Evolutionary conservation across 2,329 filamentous ascomycete genomes (phyloP).

Genomic region (Scedosporium apiospermum): DNA sequence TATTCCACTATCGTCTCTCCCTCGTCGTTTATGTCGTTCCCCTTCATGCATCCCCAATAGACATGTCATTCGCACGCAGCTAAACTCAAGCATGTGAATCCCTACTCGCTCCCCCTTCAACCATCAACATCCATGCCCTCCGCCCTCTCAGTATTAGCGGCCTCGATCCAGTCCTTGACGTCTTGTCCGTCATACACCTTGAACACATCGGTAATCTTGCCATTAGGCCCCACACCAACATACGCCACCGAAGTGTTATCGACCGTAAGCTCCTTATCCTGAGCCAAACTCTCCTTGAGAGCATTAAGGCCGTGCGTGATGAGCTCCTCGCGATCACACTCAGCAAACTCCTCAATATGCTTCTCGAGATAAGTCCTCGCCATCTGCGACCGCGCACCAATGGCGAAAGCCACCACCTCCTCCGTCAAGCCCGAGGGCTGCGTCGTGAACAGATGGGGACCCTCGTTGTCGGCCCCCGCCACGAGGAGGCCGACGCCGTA

Average conservation of each 20-base stretch:
- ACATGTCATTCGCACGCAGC: slow-evolving; percentile 23
- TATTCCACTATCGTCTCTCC: not conserved
- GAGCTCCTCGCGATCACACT: slow-evolving; percentile 71
- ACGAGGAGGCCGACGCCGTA: slow-evolving; percentile 86
- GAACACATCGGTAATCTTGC: slow-evolving; percentile 60
- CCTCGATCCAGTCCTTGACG: slow-evolving; percentile 77
- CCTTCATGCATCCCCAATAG: not conserved
- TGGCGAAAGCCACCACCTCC: slow-evolving; percentile 94
- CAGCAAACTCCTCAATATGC: slow-evolving; percentile 75
- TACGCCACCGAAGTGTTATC: slow-evolving; percentile 93
- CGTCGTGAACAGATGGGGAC: slow-evolving; percentile 96
- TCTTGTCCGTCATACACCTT: slow-evolving; percentile 85
- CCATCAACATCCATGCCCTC: slow-evolving; percentile 25
- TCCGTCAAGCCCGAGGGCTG: slow-evolving; percentile 92
- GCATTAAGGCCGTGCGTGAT: slow-evolving; percentile 84
- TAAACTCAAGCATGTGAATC: not conserved
- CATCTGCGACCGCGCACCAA: slow-evolving; percentile 95
- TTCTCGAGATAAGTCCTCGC: slow-evolving; percentile 93
- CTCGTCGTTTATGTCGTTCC: not conserved
- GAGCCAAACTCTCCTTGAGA: slow-evolving; percentile 87
- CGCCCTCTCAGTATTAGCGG: slow-evolving; percentile 34
- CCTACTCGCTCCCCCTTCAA: not conserved
- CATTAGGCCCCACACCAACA: slow-evolving; percentile 52
- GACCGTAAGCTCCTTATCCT: slow-evolving; percentile 95
- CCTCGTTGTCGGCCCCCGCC: slow-evolving; percentile 85